Evolutionary conservation across 2,329 filamentous ascomycete species (phyloP).

Genomic region (Chrysosporium keratinophilum): DNA sequence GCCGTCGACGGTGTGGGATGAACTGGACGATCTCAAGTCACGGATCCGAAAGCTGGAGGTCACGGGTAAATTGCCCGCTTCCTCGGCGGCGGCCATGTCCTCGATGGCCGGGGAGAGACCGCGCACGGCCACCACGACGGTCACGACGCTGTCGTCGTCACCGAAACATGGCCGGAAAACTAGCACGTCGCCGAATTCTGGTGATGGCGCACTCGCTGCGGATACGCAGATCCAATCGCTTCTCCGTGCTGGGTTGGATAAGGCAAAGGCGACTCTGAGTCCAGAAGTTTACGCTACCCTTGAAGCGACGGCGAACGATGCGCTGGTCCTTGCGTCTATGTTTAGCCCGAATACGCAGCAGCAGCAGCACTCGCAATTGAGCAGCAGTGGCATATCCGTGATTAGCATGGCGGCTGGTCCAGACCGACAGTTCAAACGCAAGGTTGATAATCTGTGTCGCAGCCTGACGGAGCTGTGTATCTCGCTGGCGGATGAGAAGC

Average conservation of each 20-base stretch:
- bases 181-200: slow-evolving; percentile 30
- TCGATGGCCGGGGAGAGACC: slow-evolving; percentile 69
- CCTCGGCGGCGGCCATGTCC: slow-evolving; percentile 69
- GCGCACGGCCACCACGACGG: slow-evolving; percentile 78
- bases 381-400: slow-evolving; percentile 26
- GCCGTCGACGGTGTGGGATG: slow-evolving; percentile 93
- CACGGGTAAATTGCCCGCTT: slow-evolving; percentile 75
- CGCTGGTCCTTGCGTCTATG: slow-evolving; percentile 65
- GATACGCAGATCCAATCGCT: slow-evolving; percentile 59
- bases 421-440: slow-evolving; percentile 77
- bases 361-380: slow-evolving; percentile 19
- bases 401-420: slow-evolving; percentile 38
- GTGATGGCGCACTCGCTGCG: slow-evolving; percentile 30
- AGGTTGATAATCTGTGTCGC: slow-evolving; percentile 85
- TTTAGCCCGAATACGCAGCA: slow-evolving; percentile 58
- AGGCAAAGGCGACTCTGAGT: slow-evolving; percentile 60
- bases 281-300: slow-evolving; percentile 66
- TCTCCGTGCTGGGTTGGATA: slow-evolving; percentile 67
- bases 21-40: slow-evolving; percentile 88
- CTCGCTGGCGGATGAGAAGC: slow-evolving; percentile 57
- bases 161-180: slow-evolving; percentile 59
- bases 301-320: slow-evolving; percentile 72
- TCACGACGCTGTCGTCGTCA: slow-evolving; percentile 82
- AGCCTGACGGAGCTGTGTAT: slow-evolving; percentile 88
- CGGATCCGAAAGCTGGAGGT: slow-evolving; percentile 82